Evolutionary conservation across 2,329 filamentous ascomycete species (phyloP).

Genomic region (Fusarium gaditjirri): DNA sequence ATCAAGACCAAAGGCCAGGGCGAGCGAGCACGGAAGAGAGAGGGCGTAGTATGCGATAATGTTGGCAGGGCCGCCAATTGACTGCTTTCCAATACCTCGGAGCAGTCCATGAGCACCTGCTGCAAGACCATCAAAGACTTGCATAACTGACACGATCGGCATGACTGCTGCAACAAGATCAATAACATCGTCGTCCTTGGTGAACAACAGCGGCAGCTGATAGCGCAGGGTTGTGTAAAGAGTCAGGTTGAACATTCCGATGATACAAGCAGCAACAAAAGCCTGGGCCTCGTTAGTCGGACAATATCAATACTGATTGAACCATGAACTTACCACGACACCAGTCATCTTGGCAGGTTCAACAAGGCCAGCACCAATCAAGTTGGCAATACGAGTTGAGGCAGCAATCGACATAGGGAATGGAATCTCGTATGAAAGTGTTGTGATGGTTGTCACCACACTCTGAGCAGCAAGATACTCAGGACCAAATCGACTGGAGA

Average conservation of each 20-base stretch:
- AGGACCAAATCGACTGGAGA: conserved; percentile 80
- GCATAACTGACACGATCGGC: conserved; percentile 86
- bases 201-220: conserved; percentile 81
- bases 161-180: conserved; percentile 74
- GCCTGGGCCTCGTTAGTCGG: conserved; percentile 50
- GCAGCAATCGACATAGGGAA: conserved; percentile 91
- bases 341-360: conserved; percentile 83
- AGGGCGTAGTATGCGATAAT: conserved; percentile 87
- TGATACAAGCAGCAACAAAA: conserved; percentile 70
- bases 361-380: conserved; percentile 87
- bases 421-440: conserved; percentile 88
- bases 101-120: conserved; percentile 86
- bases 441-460: conserved; percentile 80
- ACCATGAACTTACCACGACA: conserved; percentile 69
- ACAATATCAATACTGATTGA: not conserved
- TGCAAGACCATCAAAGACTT: conserved; percentile 86
- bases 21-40: conserved; percentile 85
- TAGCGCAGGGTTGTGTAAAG: conserved; percentile 75
- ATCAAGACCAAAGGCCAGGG: conserved; percentile 77
- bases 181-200: conserved; percentile 76
- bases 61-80: conserved; percentile 90
- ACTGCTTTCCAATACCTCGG: conserved; percentile 86
- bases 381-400: conserved; percentile 88
- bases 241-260: conserved; percentile 83
- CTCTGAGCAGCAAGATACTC: conserved; percentile 88